These are phyloP conservation scores for Macadamia integrifolia DNA, from an alignment of 164 flowering plant species.

Conservation along the genomic window DNA sequence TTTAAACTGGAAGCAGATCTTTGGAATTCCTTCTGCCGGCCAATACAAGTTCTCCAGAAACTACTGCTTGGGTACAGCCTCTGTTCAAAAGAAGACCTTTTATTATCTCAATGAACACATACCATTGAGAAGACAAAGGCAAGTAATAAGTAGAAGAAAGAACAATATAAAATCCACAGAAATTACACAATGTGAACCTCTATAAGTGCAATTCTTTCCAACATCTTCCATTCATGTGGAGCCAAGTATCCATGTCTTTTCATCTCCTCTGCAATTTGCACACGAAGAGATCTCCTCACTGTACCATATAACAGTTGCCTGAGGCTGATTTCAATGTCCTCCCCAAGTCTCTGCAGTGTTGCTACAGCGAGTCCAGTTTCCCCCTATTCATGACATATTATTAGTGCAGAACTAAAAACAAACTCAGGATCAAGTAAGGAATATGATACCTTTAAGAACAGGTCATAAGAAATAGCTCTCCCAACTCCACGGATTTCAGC, in stretches of 20 bases:
- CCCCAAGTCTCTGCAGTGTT: slow-evolving; percentile 94
- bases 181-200: slow-evolving; percentile 46
- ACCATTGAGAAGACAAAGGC: not conserved
- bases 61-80: slow-evolving; percentile 86
- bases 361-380: slow-evolving; percentile 78
- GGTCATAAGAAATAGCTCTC: slow-evolving; percentile 91
- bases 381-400: slow-evolving; percentile 50
- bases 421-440: not conserved
- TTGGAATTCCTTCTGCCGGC: slow-evolving; percentile 34
- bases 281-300: slow-evolving; percentile 71
- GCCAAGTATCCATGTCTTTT: slow-evolving; percentile 62
- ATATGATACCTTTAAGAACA: slow-evolving; percentile 73
- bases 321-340: slow-evolving; percentile 75
- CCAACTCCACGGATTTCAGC: slow-evolving; percentile 85
- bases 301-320: slow-evolving; percentile 79
- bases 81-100: slow-evolving; percentile 32
- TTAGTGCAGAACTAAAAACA: slow-evolving; percentile 14
- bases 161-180: not conserved
- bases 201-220: slow-evolving; percentile 67
- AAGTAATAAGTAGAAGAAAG: slow-evolving; percentile 8
- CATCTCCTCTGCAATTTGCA: slow-evolving; percentile 70
- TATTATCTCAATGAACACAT: slow-evolving; percentile 20
- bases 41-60: slow-evolving; percentile 65
- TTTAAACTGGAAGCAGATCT: slow-evolving; percentile 22
- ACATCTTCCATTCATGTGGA: slow-evolving; percentile 53